Evolutionary conservation across 2,329 filamentous ascomycete species (phyloP).

Genomic region (Curvularia verruculosa): DNA sequence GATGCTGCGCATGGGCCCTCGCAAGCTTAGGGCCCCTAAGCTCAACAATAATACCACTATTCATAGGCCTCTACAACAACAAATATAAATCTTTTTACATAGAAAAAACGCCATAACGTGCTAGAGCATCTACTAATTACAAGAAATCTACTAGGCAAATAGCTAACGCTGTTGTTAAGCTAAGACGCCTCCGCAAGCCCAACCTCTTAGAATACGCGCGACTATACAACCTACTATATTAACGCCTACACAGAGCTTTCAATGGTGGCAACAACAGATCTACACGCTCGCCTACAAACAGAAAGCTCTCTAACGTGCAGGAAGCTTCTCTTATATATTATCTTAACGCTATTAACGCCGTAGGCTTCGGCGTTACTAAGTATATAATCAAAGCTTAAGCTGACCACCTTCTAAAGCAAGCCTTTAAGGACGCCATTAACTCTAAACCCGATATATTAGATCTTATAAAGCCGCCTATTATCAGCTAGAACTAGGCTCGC

Average conservation of each 20-base stretch:
- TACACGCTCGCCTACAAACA: neutral
- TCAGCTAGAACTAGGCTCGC: neutral
- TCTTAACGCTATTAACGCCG: neutral
- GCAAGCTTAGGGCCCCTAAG: neutral
- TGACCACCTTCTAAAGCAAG: neutral
- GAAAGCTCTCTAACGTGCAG: neutral
- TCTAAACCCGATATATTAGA: neutral
- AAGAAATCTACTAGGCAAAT: no score
- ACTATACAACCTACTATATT: neutral
- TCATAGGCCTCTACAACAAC: no score
- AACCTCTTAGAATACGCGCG: neutral
- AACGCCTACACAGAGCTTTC: neutral
- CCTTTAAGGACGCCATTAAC: neutral
- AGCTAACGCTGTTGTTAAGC: neutral
- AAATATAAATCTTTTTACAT: no score
- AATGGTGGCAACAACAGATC: neutral
- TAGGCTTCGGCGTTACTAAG: neutral
- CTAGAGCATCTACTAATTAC: no score
- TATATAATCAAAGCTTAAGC: neutral
- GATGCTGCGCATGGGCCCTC: neutral
- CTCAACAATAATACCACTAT: neutral
- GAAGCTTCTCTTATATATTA: neutral
- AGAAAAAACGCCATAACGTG: no score
- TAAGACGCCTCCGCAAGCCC: neutral
- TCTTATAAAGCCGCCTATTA: neutral